Conservation (phyloP, 2,329 filamentous ascomycete genomes). For the Talaromyces pinophilus region DNA sequence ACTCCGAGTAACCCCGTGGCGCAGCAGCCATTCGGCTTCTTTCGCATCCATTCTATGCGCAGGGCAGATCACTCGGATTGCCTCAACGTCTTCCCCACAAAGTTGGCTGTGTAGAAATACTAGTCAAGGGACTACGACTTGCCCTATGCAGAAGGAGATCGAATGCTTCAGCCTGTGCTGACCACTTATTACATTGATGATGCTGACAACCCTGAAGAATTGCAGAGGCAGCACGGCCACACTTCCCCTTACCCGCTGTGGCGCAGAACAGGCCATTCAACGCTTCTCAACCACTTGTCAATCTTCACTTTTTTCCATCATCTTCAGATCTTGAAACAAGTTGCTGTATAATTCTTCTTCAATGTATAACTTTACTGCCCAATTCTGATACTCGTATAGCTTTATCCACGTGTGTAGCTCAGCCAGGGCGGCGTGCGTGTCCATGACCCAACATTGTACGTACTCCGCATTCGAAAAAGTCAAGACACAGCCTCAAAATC, state of each 20-base stretch:
- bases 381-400: neutral
- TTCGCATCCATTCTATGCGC: neutral
- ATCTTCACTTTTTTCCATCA: neutral
- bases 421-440: neutral
- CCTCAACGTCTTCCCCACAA: conserved; percentile 16
- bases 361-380: neutral
- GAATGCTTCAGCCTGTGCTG: neutral
- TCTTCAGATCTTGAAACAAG: neutral
- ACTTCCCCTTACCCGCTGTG: neutral
- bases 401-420: neutral
- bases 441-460: neutral
- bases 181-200: neutral
- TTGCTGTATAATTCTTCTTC: neutral
- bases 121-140: neutral
- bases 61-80: conserved; percentile 3
- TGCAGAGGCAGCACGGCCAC: neutral
- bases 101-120: conserved; percentile 17
- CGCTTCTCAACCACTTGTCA: neutral
- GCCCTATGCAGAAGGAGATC: neutral
- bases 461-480: neutral
- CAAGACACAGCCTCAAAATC: conserved; percentile 9
- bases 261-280: neutral
- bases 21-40: conserved; percentile 5
- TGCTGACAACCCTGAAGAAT: neutral
- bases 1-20: neutral